phyloP scores from a whole-genome alignment of 495 filamentous ascomycete genomes.

The Penicillium tannophilum region DNA sequence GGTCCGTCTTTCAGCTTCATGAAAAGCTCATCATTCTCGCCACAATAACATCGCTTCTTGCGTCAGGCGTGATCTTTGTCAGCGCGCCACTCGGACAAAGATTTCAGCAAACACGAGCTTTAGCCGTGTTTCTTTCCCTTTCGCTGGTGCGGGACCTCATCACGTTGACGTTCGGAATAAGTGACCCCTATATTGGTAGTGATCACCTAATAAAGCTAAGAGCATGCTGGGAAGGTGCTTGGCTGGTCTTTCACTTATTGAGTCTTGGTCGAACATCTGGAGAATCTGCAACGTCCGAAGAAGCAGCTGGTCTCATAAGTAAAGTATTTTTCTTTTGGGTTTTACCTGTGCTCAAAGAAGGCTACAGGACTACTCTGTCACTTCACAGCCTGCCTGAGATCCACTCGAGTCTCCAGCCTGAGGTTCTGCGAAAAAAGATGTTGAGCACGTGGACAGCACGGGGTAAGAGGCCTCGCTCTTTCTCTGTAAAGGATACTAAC shows the following conservation, averaged over 20 bases:
- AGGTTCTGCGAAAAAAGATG: not conserved
- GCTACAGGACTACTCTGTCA: not conserved
- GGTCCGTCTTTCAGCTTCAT: not conserved
- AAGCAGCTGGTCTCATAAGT: not conserved
- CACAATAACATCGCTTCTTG: not conserved
- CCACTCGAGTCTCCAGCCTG: not conserved
- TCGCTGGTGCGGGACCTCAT: not conserved
- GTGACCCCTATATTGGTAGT: not conserved
- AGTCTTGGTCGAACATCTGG: not conserved
- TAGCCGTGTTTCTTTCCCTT: not conserved
- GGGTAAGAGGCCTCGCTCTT: not conserved
- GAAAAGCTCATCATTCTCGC: not conserved
- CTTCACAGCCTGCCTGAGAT: conserved; percentile 7
- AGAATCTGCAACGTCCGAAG: not conserved
- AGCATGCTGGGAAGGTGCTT: conserved; percentile 5
- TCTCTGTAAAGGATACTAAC: not conserved
- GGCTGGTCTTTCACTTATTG: not conserved
- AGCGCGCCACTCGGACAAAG: not conserved
- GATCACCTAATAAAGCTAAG: not conserved
- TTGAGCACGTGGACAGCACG: not conserved
- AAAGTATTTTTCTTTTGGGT: conserved; percentile 3
- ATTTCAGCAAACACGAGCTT: not conserved
- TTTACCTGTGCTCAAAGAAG: conserved; percentile 5
- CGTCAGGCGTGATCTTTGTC: not conserved
- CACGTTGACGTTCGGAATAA: not conserved